Conservation (phyloP, 1,139 yeast species). For the Candida smagusa region DNA sequence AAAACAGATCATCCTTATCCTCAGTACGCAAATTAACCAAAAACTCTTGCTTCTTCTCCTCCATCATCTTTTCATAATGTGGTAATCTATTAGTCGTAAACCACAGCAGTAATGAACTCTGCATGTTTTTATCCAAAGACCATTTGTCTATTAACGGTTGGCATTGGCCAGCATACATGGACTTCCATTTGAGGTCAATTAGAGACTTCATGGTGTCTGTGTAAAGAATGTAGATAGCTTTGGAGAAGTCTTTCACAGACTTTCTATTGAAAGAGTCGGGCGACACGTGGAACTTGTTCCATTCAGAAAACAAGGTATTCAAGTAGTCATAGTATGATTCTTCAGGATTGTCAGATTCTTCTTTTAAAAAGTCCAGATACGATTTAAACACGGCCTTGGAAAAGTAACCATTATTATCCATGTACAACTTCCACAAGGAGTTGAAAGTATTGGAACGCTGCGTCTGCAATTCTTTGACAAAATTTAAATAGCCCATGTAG, state of each 20-base stretch:
- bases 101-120: constrained; percentile 19
- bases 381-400: constrained; percentile 23
- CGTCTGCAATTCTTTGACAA: constrained; percentile 21
- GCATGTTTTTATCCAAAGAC: constrained; percentile 35
- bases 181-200: constrained; percentile 28
- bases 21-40: constrained; percentile 25
- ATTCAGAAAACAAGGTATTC: constrained; percentile 18
- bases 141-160: constrained; percentile 34
- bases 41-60: constrained; percentile 25
- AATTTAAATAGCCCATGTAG: constrained; percentile 35
- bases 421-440: constrained; percentile 35
- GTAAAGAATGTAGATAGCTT: constrained; percentile 23
- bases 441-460: constrained; percentile 27
- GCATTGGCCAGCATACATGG: constrained; percentile 29
- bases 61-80: constrained; percentile 22
- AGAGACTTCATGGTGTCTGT: constrained; percentile 23
- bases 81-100: constrained; percentile 19
- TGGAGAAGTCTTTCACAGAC: constrained; percentile 15
- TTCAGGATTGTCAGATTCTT: constrained; percentile 18
- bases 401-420: constrained; percentile 21
- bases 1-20: constrained; percentile 23
- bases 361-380: constrained; percentile 22
- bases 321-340: constrained; percentile 22
- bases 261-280: constrained; percentile 26
- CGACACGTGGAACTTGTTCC: constrained; percentile 19